Evolutionary conservation across 257 asterid species (phyloP).

Genomic region (Datura wrightii): DNA sequence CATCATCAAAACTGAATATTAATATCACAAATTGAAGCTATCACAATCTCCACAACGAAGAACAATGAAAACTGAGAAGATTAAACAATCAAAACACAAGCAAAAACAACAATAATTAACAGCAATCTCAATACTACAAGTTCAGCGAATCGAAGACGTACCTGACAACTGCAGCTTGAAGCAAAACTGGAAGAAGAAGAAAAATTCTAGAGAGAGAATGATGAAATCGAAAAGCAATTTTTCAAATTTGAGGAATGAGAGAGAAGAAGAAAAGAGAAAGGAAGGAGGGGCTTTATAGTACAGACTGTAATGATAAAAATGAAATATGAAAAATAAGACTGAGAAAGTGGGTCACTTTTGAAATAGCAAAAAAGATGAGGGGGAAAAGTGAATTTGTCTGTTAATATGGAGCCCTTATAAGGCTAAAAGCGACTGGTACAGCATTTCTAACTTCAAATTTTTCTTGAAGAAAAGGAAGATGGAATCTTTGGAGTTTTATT

Average conservation of each 20-base stretch:
- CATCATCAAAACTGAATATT: neutral
- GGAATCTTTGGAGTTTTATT: slow-evolving; percentile 44
- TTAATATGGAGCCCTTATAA: slow-evolving; percentile 35
- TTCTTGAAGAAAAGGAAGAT: slow-evolving; percentile 30
- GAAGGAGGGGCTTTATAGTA: slow-evolving; percentile 13
- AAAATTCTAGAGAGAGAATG: neutral
- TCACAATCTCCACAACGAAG: neutral
- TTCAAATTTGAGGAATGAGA: slow-evolving; percentile 33
- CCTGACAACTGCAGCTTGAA: slow-evolving; percentile 32
- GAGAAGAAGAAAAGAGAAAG: neutral
- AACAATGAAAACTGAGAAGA: neutral
- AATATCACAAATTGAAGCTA: neutral
- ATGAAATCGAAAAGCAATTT: slow-evolving; percentile 22
- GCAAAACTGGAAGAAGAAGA: neutral
- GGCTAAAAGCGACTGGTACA: slow-evolving; percentile 29
- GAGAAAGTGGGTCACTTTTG: slow-evolving; percentile 25
- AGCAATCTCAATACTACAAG: neutral
- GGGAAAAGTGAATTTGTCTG: slow-evolving; percentile 41
- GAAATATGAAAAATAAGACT: neutral
- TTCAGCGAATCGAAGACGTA: slow-evolving; percentile 13
- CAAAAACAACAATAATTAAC: neutral
- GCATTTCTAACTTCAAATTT: slow-evolving; percentile 19
- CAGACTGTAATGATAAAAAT: slow-evolving; percentile 13
- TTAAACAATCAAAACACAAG: neutral
- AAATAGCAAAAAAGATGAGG: slow-evolving; percentile 18